Evolutionary conservation across 257 asterid genomes (phyloP), one percentile per base, ranked within the genome.

Genomic region (Salvia rosmarinus): DNA sequence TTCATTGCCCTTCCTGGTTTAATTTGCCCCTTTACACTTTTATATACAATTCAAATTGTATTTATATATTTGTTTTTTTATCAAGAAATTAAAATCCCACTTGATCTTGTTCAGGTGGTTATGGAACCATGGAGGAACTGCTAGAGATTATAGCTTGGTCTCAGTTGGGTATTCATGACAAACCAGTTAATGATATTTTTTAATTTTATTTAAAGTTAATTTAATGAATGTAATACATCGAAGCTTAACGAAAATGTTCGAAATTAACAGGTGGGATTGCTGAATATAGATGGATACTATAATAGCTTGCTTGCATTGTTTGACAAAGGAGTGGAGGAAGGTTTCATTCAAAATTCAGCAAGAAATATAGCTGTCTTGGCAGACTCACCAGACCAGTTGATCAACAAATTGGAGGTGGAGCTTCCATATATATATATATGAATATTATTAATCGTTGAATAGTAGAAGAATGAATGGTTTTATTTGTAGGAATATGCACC

Each of bases 41-140:
- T 52, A 44, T 9, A 20, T 20, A 20, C 8, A 51, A 51, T 3
- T 6, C 44, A 32, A 59, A 14, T 7, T 32, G 25, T n/a, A 9
- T 10, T 49, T 49, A 51, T 19, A 8, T 55, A 4, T 23, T 9
- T 21, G n/a, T 9, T 5, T 17, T 20, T 32, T 63, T 21, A 56
- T 75, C 56, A 44, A 63, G 43, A 25, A 65, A 7, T 9, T 23
- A 25, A n/a, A 8, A 51, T 23, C 62, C 28, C 57, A 47, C 3
- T 60, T 43, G 25, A 40, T 55, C 47, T 19, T 51, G 65, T 32
- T 55, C 55, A 89, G 96, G 91, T 71, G 96, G 96, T 16, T 87
- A 87, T 78, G 96, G 96, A 69, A 89, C 93, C 16, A 80, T 89
- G 89, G 96, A 89, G 77, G 96, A 89, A 77, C 35, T 89, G 74